Base-by-base conservation (phyloP, 805 yeast species). In the Candida awuae region DNA sequence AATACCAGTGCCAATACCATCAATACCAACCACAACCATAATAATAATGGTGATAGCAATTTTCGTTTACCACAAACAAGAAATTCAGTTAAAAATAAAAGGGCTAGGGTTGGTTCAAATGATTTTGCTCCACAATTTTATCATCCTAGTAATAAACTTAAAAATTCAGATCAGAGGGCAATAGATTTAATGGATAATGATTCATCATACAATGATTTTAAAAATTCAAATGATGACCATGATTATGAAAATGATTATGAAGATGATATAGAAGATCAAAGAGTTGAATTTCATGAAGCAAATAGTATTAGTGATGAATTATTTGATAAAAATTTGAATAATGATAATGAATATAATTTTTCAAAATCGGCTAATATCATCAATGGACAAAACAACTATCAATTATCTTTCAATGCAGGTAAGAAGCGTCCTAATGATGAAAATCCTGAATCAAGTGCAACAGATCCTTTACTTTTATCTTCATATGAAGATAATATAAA, bases 401-500 rank as follows among this genome's bases (percentile, higher is more conserved):
- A n/a, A 27, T 13, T 31, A 26, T 17, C 32, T 23, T 22, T 29
- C 18, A 25, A 35, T 15, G 22, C 33, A 32, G 22, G 26, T 2
- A 19, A 25, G 8, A 40, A 40, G 21, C 33, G 43, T 16, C 32
- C 43, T n/a, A 36, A 22, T 20, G 43, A 36, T 18, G 40, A 40
- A 20, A 25, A 29, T 22, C 8, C 36, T 15, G 43, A 40, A 29
- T 21, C 29, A 16, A 29, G 37, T 22, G 40, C 43, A 18, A 32
- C 21, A 15, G 40, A 40, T 33, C 43, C 43, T 8, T 27, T 36
- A 17, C n/a, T 22, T 13, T 20, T 33, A 23, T 35, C 40, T 10
- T 29, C 34, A 4, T 39, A 18, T 28, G 43, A 40, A 12, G 43
- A 40, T 18, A 40, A 40, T 26, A 31, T 16, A 19, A 37, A 40